Conservation (phyloP, 202 grass and related monocot genomes). For the Musa balbisiana region DNA sequence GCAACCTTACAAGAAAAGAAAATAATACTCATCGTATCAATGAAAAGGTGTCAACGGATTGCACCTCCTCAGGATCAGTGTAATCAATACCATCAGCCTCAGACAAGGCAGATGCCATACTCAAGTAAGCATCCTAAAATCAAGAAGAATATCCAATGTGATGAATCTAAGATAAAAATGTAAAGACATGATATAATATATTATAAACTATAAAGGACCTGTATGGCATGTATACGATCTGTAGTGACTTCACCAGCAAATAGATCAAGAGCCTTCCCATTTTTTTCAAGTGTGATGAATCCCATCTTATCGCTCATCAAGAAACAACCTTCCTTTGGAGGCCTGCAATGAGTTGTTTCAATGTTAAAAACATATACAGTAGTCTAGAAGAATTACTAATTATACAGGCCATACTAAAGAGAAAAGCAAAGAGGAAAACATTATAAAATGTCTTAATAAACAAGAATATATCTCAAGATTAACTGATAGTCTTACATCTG, state of each 20-base stretch:
- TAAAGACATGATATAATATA: conserved; percentile 18
- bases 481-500: conserved; percentile 49
- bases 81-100: conserved; percentile 98
- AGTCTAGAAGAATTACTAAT: conserved; percentile 6
- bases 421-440: background rate
- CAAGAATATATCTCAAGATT: background rate
- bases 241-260: conserved; percentile 63
- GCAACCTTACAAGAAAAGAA: conserved; percentile 5
- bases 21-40: conserved; percentile 18
- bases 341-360: conserved; percentile 28
- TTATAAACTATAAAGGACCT: conserved; percentile 42
- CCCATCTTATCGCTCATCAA: conserved; percentile 34
- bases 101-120: conserved; percentile 90
- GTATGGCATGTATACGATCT: conserved; percentile 79
- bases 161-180: conserved; percentile 3
- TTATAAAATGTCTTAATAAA: background rate
- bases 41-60: conserved; percentile 6
- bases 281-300: conserved; percentile 81
- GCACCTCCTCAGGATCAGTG: conserved; percentile 91
- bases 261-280: conserved; percentile 69
- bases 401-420: conserved; percentile 18
- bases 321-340: conserved; percentile 43
- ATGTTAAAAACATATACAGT: conserved; percentile 21
- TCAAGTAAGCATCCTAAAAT: conserved; percentile 71
- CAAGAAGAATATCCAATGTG: conserved; percentile 4